Evolutionary conservation across 352 stramenopile species (phyloP), one percentile per base, ranked within the genome.

Genomic region (Phytophthora pseudosyringae): DNA sequence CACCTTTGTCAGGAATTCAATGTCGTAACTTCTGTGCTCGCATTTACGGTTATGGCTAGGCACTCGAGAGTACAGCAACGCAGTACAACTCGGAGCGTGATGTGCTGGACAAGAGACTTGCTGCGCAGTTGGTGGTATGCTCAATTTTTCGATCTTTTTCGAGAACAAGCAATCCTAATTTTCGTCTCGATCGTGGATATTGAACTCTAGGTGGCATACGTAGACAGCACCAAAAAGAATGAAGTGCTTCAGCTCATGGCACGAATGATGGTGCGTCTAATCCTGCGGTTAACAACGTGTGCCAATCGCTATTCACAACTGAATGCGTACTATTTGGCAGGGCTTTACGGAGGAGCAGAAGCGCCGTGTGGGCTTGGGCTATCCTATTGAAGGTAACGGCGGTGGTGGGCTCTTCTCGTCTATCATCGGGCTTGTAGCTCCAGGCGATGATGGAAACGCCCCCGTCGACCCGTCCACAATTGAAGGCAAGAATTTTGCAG

Each of bases 191-290:
- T 4, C 38, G 16, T 46, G 18, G 16, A 25, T 51, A 35, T 43
- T 18, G 11, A 10, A 35, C n/a, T 26, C 1, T 25, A 89, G 77
- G 80, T 93, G 5, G 80, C 84, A 33, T 93, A 91, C n/a, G 63
- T 83, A 6, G 80, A 89, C 47, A 89, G 77, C 25, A 73, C 82
- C 47, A 89, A 89, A 58, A 93, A 91, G 61, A 60, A 73, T 10
- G 82, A 93, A 45, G 74, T 93, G 31, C 61, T 91, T 18, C 75
- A 86, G 49, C 64, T 93, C 10, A 93, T 93, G 55, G 77, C 84
- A 1, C 62, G 81, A 7, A 91, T 93, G 67, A 89, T 93, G 84
- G 79, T 88, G 38, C 41, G 65, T 36, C 12, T 16, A 25, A 0
- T 33, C 66, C 5, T 31, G 15, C 12, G n/a, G 1, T 44, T 50